Conservation (phyloP, 805 yeast species). For the Suhomyces canberraensis region DNA sequence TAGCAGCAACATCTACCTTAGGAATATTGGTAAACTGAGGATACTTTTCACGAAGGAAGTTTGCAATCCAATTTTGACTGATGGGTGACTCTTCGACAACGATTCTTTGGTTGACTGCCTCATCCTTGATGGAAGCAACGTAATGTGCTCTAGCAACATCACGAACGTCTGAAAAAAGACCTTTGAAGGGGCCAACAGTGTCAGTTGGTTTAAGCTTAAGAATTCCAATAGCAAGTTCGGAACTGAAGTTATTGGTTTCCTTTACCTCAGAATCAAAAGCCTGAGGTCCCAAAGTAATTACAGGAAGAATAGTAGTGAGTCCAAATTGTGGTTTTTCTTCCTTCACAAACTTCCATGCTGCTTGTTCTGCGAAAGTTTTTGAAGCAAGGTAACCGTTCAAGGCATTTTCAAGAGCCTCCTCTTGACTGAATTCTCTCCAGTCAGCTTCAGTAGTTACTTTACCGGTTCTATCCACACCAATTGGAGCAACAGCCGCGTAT, state of each 20-base stretch:
- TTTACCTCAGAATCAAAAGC: conserved; percentile 26
- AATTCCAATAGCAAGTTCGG: conserved; percentile 15
- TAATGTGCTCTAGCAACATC: conserved; percentile 15
- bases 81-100: conserved; percentile 14
- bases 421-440: conserved; percentile 57
- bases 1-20: neutral
- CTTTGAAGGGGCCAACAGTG: conserved; percentile 9
- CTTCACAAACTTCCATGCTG: conserved; percentile 56
- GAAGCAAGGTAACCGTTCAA: conserved; percentile 52
- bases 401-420: conserved; percentile 40
- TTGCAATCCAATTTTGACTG: neutral
- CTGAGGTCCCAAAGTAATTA: conserved; percentile 41
- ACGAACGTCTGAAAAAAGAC: conserved; percentile 17
- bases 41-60: neutral
- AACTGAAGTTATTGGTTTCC: conserved; percentile 11
- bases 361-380: conserved; percentile 56
- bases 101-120: conserved; percentile 25
- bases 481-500: conserved; percentile 28
- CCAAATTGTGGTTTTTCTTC: conserved; percentile 22
- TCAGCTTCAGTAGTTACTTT: conserved; percentile 38
- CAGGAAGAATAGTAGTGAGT: conserved; percentile 32
- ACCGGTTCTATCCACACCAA: no score
- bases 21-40: neutral
- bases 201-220: conserved; percentile 15
- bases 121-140: conserved; percentile 11